Percentiles rank a stretch among this genome's conserved stretches.
Conservation (phyloP, 345 rosid genomes). For the Syzygium aromaticum region DNA sequence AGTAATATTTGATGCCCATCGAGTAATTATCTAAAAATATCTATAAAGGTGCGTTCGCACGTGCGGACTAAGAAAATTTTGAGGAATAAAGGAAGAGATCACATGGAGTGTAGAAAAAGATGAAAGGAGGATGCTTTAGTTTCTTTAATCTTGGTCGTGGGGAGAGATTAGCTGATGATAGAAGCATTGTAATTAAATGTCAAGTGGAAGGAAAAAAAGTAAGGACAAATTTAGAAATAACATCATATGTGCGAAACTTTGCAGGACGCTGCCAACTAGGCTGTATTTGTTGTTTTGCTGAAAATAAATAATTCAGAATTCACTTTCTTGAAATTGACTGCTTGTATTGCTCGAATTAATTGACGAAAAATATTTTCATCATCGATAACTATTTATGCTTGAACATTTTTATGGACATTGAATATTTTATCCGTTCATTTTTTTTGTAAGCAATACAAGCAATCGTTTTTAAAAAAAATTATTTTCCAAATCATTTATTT, state of each 20-base stretch:
- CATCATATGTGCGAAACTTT: neutral
- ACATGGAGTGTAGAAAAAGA: neutral
- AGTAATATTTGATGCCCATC: neutral
- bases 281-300: too few species aligned
- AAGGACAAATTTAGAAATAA: neutral
- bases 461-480: too few species aligned
- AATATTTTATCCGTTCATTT: too few species aligned
- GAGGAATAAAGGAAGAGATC: neutral
- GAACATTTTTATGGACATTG: too few species aligned
- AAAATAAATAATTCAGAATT: too few species aligned
- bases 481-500: too few species aligned
- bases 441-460: too few species aligned
- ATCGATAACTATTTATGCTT: too few species aligned
- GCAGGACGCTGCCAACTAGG: accelerated
- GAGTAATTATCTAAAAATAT: neutral
- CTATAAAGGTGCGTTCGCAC: neutral
- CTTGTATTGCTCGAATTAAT: too few species aligned
- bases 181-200: neutral
- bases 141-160: neutral
- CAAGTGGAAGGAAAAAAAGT: neutral
- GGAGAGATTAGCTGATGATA: neutral
- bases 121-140: neutral
- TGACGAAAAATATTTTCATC: too few species aligned
- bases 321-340: too few species aligned
- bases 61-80: neutral